phyloP scores from a whole-genome alignment of 2,329 filamentous ascomycete genomes.

The Monilinia laxa region DNA sequence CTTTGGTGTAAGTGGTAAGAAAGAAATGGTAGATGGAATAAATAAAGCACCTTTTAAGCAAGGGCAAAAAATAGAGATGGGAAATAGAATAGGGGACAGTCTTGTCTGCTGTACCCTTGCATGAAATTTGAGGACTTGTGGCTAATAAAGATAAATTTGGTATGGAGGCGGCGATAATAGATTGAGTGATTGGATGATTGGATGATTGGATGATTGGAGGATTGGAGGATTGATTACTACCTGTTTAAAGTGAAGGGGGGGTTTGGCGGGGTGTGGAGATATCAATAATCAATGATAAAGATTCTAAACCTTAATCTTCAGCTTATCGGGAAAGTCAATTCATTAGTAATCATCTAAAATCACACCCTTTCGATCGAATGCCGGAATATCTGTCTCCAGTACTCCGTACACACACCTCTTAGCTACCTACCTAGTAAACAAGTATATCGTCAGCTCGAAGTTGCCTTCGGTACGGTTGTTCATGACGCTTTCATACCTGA shows the following conservation, averaged over 20 bases:
- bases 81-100: constrained; percentile 15
- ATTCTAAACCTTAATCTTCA: background rate
- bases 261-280: constrained; percentile 2
- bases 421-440: too few species aligned
- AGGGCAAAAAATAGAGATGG: constrained; percentile 28
- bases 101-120: constrained; percentile 8
- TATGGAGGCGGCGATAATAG: background rate
- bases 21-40: background rate
- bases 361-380: background rate
- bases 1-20: background rate
- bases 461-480: constrained; percentile 10
- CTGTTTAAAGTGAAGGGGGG: background rate
- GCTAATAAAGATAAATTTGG: background rate
- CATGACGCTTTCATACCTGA: background rate
- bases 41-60: background rate
- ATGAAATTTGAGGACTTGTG: constrained; percentile 8
- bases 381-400: background rate
- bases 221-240: background rate
- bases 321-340: constrained; percentile 7
- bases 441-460: constrained; percentile 17
- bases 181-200: background rate
- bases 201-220: constrained; percentile 5
- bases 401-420: too few species aligned
- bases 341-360: constrained; percentile 3
- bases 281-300: constrained; percentile 13